Evolutionary conservation across 805 yeast genomes (phyloP).

Genomic region (Saccharomycopsis sp.): DNA sequence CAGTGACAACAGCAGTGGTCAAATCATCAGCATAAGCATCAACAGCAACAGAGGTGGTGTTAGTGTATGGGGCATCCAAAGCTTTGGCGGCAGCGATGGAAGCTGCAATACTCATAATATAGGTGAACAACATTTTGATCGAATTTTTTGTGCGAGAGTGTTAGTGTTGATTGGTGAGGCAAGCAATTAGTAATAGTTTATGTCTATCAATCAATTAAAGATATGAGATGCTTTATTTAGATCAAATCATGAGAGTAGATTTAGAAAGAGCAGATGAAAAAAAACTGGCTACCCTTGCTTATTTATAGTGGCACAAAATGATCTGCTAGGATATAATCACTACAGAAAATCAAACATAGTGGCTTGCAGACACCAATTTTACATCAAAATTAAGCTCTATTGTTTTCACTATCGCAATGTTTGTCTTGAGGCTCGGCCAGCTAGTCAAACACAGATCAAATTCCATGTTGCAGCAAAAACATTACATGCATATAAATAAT

Average conservation of each 20-base stretch:
- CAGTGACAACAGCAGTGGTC: slow-evolving; percentile 16
- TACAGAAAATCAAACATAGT: background rate
- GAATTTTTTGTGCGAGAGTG: background rate
- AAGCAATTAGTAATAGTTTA: too few species aligned
- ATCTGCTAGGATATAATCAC: background rate
- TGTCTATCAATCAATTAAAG: too few species aligned
- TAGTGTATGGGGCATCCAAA: background rate
- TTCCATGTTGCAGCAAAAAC: background rate
- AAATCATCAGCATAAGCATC: slow-evolving; percentile 3
- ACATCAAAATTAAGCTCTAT: background rate
- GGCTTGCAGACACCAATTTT: background rate
- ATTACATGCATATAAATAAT: background rate
- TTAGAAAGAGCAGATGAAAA: background rate
- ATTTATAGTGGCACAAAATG: background rate
- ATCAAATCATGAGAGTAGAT: too few species aligned
- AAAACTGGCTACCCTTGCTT: background rate
- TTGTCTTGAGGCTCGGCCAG: background rate
- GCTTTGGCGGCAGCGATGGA: background rate
- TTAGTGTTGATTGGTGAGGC: too few species aligned
- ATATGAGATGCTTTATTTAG: too few species aligned
- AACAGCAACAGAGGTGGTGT: background rate
- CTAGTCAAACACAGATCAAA: background rate
- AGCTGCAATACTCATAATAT: slow-evolving; percentile 1
- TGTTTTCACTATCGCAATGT: background rate
- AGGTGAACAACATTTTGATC: background rate